Percentiles rank a stretch among this genome's conserved stretches.
phyloP scores from a whole-genome alignment of 306 rosid genomes.

The Neltuma alba region DNA sequence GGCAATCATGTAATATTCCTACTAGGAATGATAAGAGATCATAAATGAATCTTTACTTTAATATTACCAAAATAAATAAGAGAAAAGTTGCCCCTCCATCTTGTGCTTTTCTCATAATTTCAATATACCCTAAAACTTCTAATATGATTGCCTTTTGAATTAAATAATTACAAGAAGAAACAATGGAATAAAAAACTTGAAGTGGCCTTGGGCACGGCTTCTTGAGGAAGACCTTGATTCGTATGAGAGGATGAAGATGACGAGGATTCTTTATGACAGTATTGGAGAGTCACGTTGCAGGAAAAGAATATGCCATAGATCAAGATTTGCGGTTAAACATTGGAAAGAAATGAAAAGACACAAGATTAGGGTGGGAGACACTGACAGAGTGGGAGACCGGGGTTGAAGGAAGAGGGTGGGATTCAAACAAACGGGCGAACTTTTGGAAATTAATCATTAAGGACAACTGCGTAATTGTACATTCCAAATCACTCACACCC shows the following conservation, averaged over 20 bases:
- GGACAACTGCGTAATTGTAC: too few relatives aligned
- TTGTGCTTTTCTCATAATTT: background rate
- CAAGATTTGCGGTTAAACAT: too few relatives aligned
- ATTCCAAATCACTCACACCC: too few relatives aligned
- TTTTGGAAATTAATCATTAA: too few relatives aligned
- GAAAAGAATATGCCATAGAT: too few relatives aligned
- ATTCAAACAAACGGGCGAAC: too few relatives aligned
- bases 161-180: background rate
- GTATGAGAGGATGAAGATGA: slow-evolving; percentile 50
- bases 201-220: slow-evolving; percentile 86
- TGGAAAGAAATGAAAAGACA: too few relatives aligned
- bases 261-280: slow-evolving; percentile 55
- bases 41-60: too few relatives aligned
- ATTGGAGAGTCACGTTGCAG: slow-evolving; percentile 39
- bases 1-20: too few relatives aligned
- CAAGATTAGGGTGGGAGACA: too few relatives aligned
- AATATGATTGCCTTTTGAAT: background rate
- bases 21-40: background rate
- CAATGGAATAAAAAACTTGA: slow-evolving; percentile 55
- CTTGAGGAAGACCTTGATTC: slow-evolving; percentile 93
- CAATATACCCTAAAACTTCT: background rate
- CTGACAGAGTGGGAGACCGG: too few relatives aligned
- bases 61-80: background rate
- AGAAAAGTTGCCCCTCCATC: background rate
- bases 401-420: too few relatives aligned